Conservation (phyloP, 345 rosid genomes). For the Eucalyptus regnans region DNA sequence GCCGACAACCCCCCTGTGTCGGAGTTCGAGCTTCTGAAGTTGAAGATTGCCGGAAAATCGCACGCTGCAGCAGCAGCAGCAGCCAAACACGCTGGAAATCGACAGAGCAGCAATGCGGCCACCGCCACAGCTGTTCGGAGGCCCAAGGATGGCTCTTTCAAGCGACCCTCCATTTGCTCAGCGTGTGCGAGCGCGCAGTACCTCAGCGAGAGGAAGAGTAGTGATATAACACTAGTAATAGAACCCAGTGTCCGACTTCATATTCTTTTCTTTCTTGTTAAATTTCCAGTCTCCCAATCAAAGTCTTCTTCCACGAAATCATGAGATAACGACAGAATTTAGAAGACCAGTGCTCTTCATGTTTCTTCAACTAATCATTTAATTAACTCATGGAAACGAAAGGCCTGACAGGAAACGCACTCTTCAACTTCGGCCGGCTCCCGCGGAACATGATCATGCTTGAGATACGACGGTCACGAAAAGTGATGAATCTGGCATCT, state of each 20-base stretch:
- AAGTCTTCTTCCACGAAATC: background rate
- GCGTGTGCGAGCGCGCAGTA: background rate
- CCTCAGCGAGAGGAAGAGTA: background rate
- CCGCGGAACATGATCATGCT: background rate
- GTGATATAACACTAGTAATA: background rate
- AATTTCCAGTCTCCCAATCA: background rate
- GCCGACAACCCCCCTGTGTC: conserved; percentile 48
- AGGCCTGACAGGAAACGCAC: background rate
- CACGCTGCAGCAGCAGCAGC: background rate
- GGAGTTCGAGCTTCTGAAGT: conserved; percentile 37
- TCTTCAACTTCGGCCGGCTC: background rate
- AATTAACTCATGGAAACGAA: background rate
- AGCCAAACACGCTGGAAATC: background rate
- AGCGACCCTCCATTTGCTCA: background rate
- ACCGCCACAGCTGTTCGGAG: background rate
- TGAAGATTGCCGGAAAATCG: conserved; percentile 24
- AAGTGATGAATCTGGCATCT: background rate
- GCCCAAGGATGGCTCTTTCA: background rate
- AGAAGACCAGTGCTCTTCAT: background rate
- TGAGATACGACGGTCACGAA: background rate
- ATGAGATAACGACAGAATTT: background rate
- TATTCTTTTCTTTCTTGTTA: background rate
- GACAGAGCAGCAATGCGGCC: background rate
- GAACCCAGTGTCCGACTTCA: background rate
- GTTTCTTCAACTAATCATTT: background rate